phyloP scores from a whole-genome alignment of 2,329 filamentous ascomycete species.

The Colletotrichum sp. region DNA sequence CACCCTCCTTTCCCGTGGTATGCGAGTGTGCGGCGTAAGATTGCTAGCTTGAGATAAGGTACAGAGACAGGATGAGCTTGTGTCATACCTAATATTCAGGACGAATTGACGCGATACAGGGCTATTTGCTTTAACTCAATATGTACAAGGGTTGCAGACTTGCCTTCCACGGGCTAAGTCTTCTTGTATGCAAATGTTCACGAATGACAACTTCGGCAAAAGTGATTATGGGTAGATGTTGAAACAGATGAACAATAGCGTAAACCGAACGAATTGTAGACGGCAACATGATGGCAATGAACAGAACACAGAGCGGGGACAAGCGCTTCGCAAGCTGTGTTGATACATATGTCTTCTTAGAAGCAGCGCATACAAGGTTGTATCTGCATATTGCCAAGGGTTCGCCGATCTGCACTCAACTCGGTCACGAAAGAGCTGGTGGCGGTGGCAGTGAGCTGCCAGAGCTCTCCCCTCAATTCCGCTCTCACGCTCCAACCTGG shows the following conservation, averaged over 20 bases:
- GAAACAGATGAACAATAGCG: background rate
- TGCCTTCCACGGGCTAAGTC: background rate
- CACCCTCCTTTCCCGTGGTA: background rate
- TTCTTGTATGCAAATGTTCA: background rate
- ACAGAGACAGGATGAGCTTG: background rate
- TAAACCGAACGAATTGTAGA: background rate
- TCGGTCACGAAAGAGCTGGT: background rate
- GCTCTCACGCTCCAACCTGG: background rate
- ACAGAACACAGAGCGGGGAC: background rate
- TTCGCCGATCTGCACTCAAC: background rate
- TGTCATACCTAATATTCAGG: background rate
- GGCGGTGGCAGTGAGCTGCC: slow-evolving; percentile 14
- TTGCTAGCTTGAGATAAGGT: slow-evolving; percentile 8
- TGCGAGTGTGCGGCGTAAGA: background rate
- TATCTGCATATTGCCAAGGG: background rate
- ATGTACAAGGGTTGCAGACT: background rate
- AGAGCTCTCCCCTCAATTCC: background rate
- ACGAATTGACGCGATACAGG: background rate
- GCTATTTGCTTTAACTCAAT: background rate
- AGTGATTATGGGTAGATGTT: background rate
- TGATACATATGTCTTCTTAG: background rate
- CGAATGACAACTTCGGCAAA: background rate
- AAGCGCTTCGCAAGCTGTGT: background rate
- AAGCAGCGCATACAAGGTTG: background rate
- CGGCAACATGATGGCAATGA: background rate